Evolutionary conservation across 225 moss, liverwort and hornwort species (phyloP).

Genomic region (Sphagnum contortum): DNA sequence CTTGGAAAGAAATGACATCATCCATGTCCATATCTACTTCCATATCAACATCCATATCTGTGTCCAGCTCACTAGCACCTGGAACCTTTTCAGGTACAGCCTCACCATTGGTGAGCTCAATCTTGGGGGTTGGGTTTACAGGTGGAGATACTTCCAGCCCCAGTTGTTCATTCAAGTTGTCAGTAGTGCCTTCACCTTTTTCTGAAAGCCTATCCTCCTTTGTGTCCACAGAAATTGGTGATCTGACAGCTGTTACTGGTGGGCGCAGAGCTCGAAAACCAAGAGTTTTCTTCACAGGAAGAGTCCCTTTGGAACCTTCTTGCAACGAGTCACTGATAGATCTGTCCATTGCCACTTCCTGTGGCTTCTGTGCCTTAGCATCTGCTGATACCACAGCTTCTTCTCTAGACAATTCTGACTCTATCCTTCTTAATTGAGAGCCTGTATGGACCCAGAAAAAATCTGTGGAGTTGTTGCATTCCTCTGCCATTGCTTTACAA

Average conservation of each 20-base stretch:
- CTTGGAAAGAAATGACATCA: slow-evolving; percentile 13
- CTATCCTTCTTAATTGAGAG: slow-evolving; percentile 34
- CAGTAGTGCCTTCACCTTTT: slow-evolving; percentile 5
- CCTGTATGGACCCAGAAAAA: slow-evolving; percentile 36
- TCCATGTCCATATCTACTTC: slow-evolving; percentile 55
- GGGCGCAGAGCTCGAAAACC: slow-evolving; percentile 17
- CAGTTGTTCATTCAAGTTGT: too few species aligned
- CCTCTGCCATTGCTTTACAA: slow-evolving; percentile 35
- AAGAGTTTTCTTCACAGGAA: not conserved
- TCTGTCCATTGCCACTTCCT: not conserved
- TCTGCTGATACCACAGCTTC: slow-evolving; percentile 26
- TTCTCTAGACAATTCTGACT: slow-evolving; percentile 31
- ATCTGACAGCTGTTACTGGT: not conserved
- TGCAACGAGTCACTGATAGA: too few species aligned
- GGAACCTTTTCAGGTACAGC: not conserved
- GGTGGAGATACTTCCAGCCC: too few species aligned
- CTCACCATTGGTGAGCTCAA: too few species aligned
- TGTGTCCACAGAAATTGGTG: slow-evolving; percentile 8
- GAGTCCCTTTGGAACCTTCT: not conserved
- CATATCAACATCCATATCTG: slow-evolving; percentile 65
- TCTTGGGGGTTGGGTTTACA: too few species aligned
- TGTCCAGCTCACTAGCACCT: not conserved
- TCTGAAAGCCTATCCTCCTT: slow-evolving; percentile 11
- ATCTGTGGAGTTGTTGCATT: slow-evolving; percentile 10
- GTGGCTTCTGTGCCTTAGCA: slow-evolving; percentile 16